Conservation (phyloP, 2,329 filamentous ascomycete genomes). For the Aspergillus arachidicola region DNA sequence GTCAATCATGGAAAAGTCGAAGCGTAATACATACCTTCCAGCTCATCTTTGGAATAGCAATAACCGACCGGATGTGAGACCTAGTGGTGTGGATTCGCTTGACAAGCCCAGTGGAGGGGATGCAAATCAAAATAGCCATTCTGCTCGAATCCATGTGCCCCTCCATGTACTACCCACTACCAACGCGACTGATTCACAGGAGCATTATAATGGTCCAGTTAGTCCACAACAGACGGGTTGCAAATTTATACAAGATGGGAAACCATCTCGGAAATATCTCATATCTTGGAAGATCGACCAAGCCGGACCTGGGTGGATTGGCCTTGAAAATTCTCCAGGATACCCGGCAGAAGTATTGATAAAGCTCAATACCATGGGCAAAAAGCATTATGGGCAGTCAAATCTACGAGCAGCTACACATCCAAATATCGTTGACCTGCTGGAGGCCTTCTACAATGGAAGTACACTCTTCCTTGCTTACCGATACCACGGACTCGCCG, state of each 20-base stretch:
- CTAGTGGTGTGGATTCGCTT: not conserved
- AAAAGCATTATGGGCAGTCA: slow-evolving; percentile 2
- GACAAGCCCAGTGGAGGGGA: not conserved
- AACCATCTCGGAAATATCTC: not conserved
- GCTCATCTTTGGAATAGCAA: not conserved
- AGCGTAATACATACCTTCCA: not conserved
- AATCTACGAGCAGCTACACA: not conserved
- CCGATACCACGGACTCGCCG: not conserved
- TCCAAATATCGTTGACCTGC: slow-evolving; percentile 1
- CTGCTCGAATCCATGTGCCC: not conserved
- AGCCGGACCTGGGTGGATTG: slow-evolving; percentile 2
- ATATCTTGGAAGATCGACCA: slow-evolving; percentile 1
- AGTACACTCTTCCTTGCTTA: not conserved
- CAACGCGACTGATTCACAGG: not conserved
- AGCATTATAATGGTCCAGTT: not conserved
- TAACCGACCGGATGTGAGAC: not conserved
- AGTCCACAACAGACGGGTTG: not conserved
- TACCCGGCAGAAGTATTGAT: not conserved
- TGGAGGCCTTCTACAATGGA: not conserved
- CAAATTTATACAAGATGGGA: slow-evolving; percentile 1
- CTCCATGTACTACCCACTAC: not conserved
- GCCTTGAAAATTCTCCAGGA: slow-evolving; percentile 1
- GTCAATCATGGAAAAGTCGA: not conserved
- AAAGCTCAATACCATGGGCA: not conserved
- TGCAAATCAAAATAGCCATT: not conserved